Conservation (phyloP, 352 stramenopile genomes). For the Pythium phragmitis region DNA sequence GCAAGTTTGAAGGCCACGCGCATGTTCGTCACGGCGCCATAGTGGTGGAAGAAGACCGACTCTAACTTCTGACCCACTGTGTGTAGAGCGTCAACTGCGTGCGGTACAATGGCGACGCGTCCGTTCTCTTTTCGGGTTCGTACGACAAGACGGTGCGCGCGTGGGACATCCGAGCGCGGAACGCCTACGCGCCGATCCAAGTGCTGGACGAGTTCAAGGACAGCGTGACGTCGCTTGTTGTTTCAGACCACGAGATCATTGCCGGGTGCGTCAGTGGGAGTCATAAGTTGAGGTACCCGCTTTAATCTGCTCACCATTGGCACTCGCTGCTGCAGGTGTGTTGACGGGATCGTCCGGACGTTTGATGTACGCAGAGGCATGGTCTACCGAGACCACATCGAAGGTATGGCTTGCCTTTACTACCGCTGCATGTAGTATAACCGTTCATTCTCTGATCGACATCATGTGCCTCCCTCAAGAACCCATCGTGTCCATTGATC, state of each 20-base stretch:
- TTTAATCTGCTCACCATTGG: constrained; percentile 7
- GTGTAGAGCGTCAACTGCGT: constrained; percentile 78
- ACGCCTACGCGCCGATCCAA: constrained; percentile 79
- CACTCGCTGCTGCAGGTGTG: constrained; percentile 42
- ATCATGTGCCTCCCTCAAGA: constrained; percentile 31
- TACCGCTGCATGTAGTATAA: too few species aligned
- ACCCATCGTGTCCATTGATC: constrained; percentile 71
- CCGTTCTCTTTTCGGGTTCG: constrained; percentile 80
- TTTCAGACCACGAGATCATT: constrained; percentile 80
- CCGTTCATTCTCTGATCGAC: background rate
- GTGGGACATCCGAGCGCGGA: constrained; percentile 79
- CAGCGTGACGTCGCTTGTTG: constrained; percentile 82
- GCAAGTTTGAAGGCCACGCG: constrained; percentile 84
- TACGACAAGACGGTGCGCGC: constrained; percentile 87
- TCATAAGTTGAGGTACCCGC: background rate
- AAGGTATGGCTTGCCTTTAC: constrained; percentile 32
- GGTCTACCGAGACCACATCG: constrained; percentile 71
- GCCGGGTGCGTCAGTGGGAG: constrained; percentile 41
- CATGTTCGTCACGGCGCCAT: constrained; percentile 33
- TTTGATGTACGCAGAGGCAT: constrained; percentile 80
- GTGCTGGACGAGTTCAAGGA: constrained; percentile 87
- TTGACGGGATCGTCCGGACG: constrained; percentile 81
- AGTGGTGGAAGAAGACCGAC: too few species aligned
- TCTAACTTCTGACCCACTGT: background rate
- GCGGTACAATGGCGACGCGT: constrained; percentile 74